These are phyloP conservation scores for Dendrobium chrysotoxum DNA, from an alignment of 106 monocot species.

Conservation along the genomic window DNA sequence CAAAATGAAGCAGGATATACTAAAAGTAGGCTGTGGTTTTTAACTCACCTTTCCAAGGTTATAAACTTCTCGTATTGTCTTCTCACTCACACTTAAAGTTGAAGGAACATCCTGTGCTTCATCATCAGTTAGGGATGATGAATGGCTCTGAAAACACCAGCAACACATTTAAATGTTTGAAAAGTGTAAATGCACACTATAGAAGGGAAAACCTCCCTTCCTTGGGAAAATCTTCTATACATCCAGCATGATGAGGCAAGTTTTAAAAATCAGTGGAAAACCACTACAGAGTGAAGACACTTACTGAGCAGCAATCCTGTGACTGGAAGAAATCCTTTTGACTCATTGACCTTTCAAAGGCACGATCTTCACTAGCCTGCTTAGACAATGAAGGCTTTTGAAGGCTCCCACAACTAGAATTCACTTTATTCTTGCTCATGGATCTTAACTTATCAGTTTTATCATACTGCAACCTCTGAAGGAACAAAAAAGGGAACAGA, in stretches of 20 bases:
- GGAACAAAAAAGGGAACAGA: constrained; percentile 2
- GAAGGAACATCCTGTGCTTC: constrained; percentile 34
- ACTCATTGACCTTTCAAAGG: constrained; percentile 37
- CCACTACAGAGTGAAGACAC: neutral
- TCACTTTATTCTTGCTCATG: constrained; percentile 6
- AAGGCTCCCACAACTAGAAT: constrained; percentile 14
- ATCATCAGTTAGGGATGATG: constrained; percentile 79
- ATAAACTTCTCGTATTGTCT: constrained; percentile 58
- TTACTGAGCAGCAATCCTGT: constrained; percentile 51
- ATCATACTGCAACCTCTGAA: constrained; percentile 25
- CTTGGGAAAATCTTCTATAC: neutral
- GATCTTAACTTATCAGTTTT: constrained; percentile 15
- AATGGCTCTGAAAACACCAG: constrained; percentile 52
- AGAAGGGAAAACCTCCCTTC: neutral
- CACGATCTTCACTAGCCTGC: constrained; percentile 11
- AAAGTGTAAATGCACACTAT: neutral
- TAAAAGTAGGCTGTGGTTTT: neutral
- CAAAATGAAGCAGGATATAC: neutral
- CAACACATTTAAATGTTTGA: neutral
- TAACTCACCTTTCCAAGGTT: constrained; percentile 36
- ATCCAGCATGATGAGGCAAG: neutral
- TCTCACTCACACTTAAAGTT: constrained; percentile 36
- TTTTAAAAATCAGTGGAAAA: neutral
- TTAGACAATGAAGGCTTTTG: constrained; percentile 24
- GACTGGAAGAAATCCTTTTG: constrained; percentile 47